phyloP scores from a whole-genome alignment of 2,329 filamentous ascomycete species.

The Epichloe festucae region DNA sequence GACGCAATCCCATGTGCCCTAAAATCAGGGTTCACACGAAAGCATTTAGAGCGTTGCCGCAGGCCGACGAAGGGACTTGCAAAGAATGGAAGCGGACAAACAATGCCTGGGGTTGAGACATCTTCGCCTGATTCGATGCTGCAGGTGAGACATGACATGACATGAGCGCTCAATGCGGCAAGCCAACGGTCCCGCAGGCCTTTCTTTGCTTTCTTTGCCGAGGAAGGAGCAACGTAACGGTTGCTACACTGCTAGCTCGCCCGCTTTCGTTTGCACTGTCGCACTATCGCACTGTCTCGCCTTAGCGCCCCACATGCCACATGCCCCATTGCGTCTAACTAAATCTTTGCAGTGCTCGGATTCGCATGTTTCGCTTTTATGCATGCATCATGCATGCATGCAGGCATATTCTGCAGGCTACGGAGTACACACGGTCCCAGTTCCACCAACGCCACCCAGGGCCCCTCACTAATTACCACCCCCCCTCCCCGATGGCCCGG shows the following conservation, averaged over 20 bases:
- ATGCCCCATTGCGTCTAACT: conserved; percentile 1
- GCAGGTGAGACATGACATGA: background rate
- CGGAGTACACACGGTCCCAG: background rate
- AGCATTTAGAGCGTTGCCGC: background rate
- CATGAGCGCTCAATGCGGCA: background rate
- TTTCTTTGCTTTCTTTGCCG: background rate
- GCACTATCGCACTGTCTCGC: conserved; percentile 1
- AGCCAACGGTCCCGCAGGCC: background rate
- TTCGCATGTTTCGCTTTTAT: background rate
- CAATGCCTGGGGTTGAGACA: background rate
- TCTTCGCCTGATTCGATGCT: background rate
- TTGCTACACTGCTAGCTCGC: background rate
- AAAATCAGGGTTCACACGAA: background rate
- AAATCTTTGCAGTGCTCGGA: background rate
- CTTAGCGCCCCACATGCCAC: conserved; percentile 5
- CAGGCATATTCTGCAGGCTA: background rate
- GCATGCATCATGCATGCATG: background rate
- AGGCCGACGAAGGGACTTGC: background rate
- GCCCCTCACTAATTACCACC: background rate
- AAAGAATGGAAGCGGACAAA: background rate
- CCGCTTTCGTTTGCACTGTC: background rate
- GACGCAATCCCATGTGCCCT: background rate
- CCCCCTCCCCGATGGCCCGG: conserved; percentile 6
- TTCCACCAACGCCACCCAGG: background rate
- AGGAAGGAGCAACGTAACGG: background rate